Evolutionary conservation across 1,139 yeast species (phyloP).

Genomic region (Casaregolazyma suthepensis): DNA sequence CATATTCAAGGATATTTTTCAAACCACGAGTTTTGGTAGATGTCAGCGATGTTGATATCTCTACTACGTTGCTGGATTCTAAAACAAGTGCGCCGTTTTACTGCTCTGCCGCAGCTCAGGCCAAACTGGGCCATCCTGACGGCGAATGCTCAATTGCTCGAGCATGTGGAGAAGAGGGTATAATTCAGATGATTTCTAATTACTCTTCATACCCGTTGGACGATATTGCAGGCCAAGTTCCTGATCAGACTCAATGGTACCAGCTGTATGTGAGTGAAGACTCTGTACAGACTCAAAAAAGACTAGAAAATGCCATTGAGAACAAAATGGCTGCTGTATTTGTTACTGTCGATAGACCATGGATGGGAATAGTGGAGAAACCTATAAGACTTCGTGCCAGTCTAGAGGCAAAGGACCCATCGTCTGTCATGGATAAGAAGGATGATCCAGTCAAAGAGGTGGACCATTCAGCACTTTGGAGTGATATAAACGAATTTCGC

Average conservation of each 20-base stretch:
- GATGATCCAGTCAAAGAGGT: constrained; percentile 15
- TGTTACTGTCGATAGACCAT: constrained; percentile 79
- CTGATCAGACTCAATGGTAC: constrained; percentile 44
- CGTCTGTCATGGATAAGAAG: constrained; percentile 6
- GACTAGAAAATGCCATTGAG: constrained; percentile 47
- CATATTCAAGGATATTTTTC: constrained; percentile 43
- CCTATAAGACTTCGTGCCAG: constrained; percentile 32
- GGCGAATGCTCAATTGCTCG: constrained; percentile 76
- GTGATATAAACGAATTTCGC: constrained; percentile 32
- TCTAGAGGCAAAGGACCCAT: constrained; percentile 34
- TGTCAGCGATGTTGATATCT: constrained; percentile 41
- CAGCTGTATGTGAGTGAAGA: constrained; percentile 71
- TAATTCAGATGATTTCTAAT: constrained; percentile 78
- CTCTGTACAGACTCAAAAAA: constrained; percentile 43
- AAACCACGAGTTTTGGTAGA: constrained; percentile 31
- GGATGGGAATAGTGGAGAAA: constrained; percentile 64
- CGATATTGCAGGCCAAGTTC: constrained; percentile 55
- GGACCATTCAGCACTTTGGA: constrained; percentile 41
- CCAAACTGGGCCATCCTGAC: constrained; percentile 59
- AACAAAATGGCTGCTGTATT: constrained; percentile 54
- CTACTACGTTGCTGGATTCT: constrained; percentile 11
- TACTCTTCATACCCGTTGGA: constrained; percentile 70
- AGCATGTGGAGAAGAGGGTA: constrained; percentile 60
- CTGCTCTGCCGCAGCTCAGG: constrained; percentile 75
- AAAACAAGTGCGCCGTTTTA: constrained; percentile 64